Base-by-base conservation (phyloP, 2,329 filamentous ascomycete genomes). In the Blastomyces silverae region DNA sequence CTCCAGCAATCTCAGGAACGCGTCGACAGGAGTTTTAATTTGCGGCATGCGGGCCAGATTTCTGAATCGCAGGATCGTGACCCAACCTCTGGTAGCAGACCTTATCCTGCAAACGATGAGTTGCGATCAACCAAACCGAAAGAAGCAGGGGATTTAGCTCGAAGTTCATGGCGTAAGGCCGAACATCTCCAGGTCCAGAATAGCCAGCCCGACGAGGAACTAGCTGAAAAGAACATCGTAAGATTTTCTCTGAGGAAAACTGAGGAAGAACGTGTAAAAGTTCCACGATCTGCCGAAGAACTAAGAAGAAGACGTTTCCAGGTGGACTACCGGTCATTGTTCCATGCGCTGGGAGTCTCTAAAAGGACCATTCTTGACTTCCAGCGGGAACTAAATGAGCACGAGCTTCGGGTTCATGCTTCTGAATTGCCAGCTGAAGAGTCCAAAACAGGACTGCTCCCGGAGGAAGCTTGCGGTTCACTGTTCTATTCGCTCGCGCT, bases 401-500 rank as follows among this genome's bases (percentile, higher is more conserved):
- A 59, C 44, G 55, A 57, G 34, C 34, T 57, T 57, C 31, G 17
- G 7, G n/a, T 39, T 57, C 55, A 39, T 57, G 55, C 31, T 39
- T 39, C 55, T 20, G 28, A 39, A 57, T 20, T 37, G 10, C 31
- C 55, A 13, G 10, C 55, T 13, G 31, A 37, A 37, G 17, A 34
- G 20, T 20, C 11, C 2, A 39, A 39, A 39, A 22, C 37, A 28
- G 31, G n/a, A 7, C 10, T 37, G 17, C n/a, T 39, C 31, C 31
- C 17, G 2, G 55, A 57, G 31, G 55, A 57, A 31, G 55, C 55
- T 3, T 57, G 55, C 20, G 31, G 31, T 10, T 57, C 55, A 17
- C n/a, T 57, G n/a, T 60, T 60, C 42, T 48, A 60, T 60, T 60
- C 37, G 22, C 44, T 60, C 31, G 57, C 57, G 8, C 25, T 60